phyloP scores from a whole-genome alignment of 345 rosid genomes.

The Eucalyptus marginata region DNA sequence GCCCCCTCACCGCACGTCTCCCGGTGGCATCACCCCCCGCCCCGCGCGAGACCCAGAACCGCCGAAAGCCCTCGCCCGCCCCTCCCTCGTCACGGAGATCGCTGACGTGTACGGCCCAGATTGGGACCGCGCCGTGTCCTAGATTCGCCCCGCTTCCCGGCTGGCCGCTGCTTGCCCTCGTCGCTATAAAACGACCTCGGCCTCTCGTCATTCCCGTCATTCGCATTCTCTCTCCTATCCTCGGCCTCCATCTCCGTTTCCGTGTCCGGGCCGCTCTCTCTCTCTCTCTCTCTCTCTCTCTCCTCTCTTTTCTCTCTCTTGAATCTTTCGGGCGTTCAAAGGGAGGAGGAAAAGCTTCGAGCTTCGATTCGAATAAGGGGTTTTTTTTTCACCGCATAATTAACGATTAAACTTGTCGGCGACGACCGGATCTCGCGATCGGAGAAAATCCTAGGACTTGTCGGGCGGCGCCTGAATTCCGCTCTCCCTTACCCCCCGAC shows the following conservation, averaged over 20 bases:
- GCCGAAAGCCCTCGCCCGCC: background rate
- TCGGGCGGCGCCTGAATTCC: background rate
- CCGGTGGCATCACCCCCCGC: too few relatives aligned
- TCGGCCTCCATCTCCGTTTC: background rate
- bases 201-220: background rate
- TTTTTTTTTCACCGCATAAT: background rate
- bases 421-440: background rate
- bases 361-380: background rate
- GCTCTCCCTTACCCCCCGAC: too few relatives aligned
- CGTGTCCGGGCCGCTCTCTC: background rate
- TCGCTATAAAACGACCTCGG: background rate
- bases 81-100: conserved; percentile 1
- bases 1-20: background rate
- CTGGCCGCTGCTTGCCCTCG: background rate
- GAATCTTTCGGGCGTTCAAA: too few relatives aligned
- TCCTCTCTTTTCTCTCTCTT: background rate
- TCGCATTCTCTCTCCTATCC: background rate
- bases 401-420: background rate
- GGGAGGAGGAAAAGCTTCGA: background rate
- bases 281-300: too few relatives aligned
- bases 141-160: conserved; percentile 14
- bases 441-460: background rate
- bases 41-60: background rate
- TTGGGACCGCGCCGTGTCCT: conserved; percentile 7
- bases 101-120: conserved; percentile 84